Conservation (phyloP, 352 stramenopile species). For the Phytophthora capsici region DNA sequence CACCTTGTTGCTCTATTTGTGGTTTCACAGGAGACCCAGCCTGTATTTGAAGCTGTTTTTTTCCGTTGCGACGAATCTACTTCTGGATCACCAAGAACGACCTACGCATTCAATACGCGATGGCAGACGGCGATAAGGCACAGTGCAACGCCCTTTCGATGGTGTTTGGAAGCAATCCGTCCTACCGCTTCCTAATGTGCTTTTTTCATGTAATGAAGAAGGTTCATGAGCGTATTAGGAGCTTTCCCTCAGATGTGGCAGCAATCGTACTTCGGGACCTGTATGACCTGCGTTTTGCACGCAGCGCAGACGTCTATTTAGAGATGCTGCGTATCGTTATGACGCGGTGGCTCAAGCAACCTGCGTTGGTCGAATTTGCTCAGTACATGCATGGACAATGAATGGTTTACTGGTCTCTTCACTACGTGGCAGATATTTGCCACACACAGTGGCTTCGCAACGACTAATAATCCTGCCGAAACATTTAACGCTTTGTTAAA, state of each 20-base stretch:
- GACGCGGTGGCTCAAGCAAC: no score
- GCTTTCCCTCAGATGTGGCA: background rate
- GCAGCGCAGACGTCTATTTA: background rate
- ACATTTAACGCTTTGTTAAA: background rate
- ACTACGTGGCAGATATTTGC: background rate
- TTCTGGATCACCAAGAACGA: background rate
- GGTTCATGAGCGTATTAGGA: background rate
- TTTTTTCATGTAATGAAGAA: constrained; percentile 20
- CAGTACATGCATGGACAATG: background rate
- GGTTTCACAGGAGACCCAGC: background rate
- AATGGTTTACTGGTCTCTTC: background rate
- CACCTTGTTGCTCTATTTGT: constrained; percentile 2
- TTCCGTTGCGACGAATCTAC: background rate
- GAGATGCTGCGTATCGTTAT: background rate
- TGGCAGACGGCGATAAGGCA: constrained; percentile 2
- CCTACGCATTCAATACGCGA: background rate
- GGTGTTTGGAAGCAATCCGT: background rate
- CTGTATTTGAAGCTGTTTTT: background rate
- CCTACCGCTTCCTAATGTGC: constrained; percentile 22
- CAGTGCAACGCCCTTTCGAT: constrained; percentile 1
- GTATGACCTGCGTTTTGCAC: constrained; percentile 17
- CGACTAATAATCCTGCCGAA: constrained; percentile 2
- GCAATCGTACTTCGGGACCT: background rate
- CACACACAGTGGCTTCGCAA: background rate
- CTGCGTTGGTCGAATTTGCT: no score